Percentiles rank a stretch among this genome's conserved stretches.
Conservation (phyloP, 2,329 filamentous ascomycete genomes). For the Sphaerulina populicola region DNA sequence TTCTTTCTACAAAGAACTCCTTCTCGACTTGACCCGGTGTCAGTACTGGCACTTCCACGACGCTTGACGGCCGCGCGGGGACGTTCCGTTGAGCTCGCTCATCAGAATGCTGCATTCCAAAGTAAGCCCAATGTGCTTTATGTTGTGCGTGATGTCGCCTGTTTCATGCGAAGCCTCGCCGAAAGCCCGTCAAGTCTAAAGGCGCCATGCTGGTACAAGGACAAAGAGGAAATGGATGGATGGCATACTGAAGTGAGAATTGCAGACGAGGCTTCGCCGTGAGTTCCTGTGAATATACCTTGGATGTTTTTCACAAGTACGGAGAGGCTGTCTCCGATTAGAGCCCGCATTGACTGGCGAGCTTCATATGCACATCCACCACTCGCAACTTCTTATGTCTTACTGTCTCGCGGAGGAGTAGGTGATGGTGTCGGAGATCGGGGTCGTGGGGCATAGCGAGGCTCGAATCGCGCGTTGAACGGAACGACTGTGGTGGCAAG, state of each 20-base stretch:
- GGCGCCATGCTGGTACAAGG: background rate
- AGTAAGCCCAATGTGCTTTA: conserved; percentile 7
- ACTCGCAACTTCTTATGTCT: background rate
- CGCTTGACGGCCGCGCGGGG: background rate
- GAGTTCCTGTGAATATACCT: background rate
- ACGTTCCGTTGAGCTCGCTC: background rate
- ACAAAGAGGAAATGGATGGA: background rate
- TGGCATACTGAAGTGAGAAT: conserved; percentile 1
- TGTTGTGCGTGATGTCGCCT: conserved; percentile 4
- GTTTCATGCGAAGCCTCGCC: conserved; percentile 3
- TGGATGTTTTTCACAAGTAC: background rate
- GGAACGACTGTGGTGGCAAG: background rate
- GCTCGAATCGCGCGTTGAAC: background rate
- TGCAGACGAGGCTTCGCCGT: background rate
- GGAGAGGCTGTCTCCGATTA: background rate
- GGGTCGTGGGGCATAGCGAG: background rate
- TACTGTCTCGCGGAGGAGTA: background rate
- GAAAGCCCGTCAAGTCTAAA: conserved; percentile 1
- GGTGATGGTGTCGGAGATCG: background rate
- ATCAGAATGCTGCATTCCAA: conserved; percentile 2
- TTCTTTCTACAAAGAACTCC: background rate
- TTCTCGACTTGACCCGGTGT: background rate
- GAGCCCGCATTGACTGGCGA: background rate
- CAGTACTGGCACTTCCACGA: background rate
- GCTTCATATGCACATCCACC: background rate